Evolutionary conservation across 164 flowering plant species (phyloP), one percentile per base, ranked within the genome.

Genomic region (Warburgia ugandensis): DNA sequence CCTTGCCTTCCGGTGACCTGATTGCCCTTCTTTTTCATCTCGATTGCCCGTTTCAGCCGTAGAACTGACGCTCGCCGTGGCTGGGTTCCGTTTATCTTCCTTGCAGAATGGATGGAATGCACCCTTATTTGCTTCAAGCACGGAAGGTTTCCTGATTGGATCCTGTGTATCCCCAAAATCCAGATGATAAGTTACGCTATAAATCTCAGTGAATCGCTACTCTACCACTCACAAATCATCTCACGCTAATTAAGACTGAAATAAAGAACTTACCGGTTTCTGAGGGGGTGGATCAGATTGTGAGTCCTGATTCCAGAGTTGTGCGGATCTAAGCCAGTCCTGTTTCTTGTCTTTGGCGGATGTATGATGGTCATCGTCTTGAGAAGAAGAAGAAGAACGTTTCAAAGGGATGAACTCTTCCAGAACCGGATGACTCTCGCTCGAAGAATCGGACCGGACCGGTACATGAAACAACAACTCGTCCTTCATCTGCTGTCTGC

Each of bases 251-350:
- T n/a, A n/a, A n/a, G n/a, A n/a, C n/a, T n/a, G n/a, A n/a, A n/a
- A n/a, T n/a, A n/a, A n/a, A n/a, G n/a, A n/a, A n/a, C n/a, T n/a
- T n/a, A n/a, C n/a, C n/a, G n/a, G n/a, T n/a, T 48, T 3, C 30
- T 67, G 30, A 2, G 53, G 40, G 9, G 77, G 63, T 50, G 71
- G 79, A 69, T 81, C 86, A 44, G 83, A 50, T 74, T 59, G 51
- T 71, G 82, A 59, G 74, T n/a, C n/a, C n/a, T n/a, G n/a, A n/a
- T n/a, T 88, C 94, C 94, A 83, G 0, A 88, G 43, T 62, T 79
- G 94, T 50, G 61, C 91, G 56, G 94, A 88, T 70, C 74, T 81
- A 47, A 88, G 75, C 95, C 94, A 85, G 40, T 85, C 86, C 0
- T 77, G 72, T 64, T 79, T 83, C 62, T 67, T 65, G n/a, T n/a